Evolutionary conservation across 148 eudicot species (phyloP).

Genomic region (Camellia japonica): DNA sequence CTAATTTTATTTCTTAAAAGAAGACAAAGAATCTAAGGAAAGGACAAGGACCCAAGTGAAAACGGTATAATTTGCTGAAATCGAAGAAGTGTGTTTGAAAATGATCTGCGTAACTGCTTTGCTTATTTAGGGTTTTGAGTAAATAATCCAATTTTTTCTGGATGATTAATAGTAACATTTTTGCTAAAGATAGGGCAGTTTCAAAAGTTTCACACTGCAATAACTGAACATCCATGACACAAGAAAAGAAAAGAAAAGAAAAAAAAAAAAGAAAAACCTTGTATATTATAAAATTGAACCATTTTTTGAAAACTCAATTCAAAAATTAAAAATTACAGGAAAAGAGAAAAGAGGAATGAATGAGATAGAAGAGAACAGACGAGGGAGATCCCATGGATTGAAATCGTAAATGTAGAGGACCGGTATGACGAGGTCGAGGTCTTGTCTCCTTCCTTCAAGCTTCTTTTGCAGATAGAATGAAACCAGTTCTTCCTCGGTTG

Average conservation of each 20-base stretch:
- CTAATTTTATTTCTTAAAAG: neutral
- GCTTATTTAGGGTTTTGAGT: too few relatives aligned
- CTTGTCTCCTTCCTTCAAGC: constrained; percentile 32
- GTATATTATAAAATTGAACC: neutral
- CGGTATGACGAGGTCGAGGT: constrained; percentile 41
- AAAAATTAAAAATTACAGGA: neutral
- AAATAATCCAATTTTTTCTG: too few relatives aligned
- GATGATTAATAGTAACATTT: too few relatives aligned
- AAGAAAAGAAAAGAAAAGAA: too few relatives aligned
- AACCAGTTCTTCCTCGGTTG: constrained; percentile 61
- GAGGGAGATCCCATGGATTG: constrained; percentile 54
- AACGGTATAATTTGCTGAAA: neutral
- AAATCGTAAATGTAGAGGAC: constrained; percentile 44
- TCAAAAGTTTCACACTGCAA: too few relatives aligned
- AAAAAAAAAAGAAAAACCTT: neutral
- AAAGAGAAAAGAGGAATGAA: neutral
- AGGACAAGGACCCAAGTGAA: neutral
- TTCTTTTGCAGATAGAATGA: constrained; percentile 40
- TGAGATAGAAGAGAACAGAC: constrained; percentile 24
- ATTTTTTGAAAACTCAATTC: neutral
- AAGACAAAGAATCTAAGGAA: neutral
- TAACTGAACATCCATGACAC: neutral
- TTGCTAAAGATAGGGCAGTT: too few relatives aligned
- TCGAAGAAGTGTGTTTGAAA: neutral
- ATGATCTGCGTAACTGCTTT: too few relatives aligned